These are phyloP conservation scores for Fonsecaea multimorphosa DNA, from an alignment of 2,329 filamentous ascomycete species.

Conservation along the genomic window DNA sequence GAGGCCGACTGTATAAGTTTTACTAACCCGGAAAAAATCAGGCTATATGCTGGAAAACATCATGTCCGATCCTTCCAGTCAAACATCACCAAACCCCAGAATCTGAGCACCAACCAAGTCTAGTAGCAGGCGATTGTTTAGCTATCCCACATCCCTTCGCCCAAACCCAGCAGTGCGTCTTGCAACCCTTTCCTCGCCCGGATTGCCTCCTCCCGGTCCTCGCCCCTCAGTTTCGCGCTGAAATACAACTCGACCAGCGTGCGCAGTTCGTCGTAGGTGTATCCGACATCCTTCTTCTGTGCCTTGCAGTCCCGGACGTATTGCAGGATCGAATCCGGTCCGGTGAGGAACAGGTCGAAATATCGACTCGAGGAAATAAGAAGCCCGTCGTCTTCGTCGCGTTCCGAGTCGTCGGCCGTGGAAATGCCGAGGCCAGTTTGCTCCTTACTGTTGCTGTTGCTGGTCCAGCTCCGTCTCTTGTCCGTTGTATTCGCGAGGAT, in stretches of 20 bases:
- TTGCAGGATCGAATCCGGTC: slow-evolving; percentile 52
- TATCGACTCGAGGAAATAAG: slow-evolving; percentile 54
- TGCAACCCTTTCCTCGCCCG: slow-evolving; percentile 53
- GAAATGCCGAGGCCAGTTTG: slow-evolving; percentile 33
- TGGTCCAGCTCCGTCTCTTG: slow-evolving; percentile 10
- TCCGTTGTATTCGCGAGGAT: slow-evolving; percentile 60
- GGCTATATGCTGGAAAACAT: no score
- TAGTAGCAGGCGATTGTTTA: slow-evolving; percentile 9
- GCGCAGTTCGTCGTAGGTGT: slow-evolving; percentile 55
- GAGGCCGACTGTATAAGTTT: no score
- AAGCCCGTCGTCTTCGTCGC: slow-evolving; percentile 44
- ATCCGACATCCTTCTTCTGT: slow-evolving; percentile 43
- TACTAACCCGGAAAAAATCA: no score
- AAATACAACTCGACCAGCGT: slow-evolving; percentile 55
- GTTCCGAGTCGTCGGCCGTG: slow-evolving; percentile 23
- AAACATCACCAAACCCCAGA: background rate
- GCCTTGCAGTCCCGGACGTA: slow-evolving; percentile 54
- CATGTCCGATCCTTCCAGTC: no score
- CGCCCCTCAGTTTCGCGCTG: slow-evolving; percentile 52
- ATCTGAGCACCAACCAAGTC: background rate
- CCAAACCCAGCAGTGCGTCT: slow-evolving; percentile 52
- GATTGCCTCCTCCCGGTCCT: slow-evolving; percentile 55
- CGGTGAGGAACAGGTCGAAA: slow-evolving; percentile 56
- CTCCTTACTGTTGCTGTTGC: slow-evolving; percentile 15
- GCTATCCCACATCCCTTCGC: slow-evolving; percentile 57